Evolutionary conservation across 31 red algal species (phyloP), one percentile per base, ranked within the genome.

Genomic region (Asparagopsis taxiformis): DNA sequence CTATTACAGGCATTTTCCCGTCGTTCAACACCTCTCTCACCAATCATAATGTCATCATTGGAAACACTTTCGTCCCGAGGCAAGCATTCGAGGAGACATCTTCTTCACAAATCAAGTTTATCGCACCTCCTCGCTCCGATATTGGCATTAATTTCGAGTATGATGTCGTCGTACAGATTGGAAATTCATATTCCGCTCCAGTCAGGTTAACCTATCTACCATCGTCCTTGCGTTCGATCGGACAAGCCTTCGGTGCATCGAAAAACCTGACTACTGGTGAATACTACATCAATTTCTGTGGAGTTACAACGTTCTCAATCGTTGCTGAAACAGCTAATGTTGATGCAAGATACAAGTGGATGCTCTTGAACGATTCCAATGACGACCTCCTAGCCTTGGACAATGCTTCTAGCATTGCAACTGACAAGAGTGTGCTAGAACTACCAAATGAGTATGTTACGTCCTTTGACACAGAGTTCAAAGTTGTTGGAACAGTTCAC

Each of bases 201-300:
- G 44, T 80, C 30, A 55, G 37, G 20, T 65, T 78, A 6, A 41
- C 33, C 3, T 89, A 80, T 32, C 50, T 55, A n/a, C 33, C 74
- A 3, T 15, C 41, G 1, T 23, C 68, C 11, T 33, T 89, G 5
- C 32, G 19, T 28, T 5, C 72, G 21, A 39, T 39, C 0, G 51
- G 21, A 8, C 66, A 65, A 24, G 68, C 74, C 30, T 77, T 72
- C 54, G 85, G 85, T 43, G 68, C 75, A 65, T 89, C 85, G 30
- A 21, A 60, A 21, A 58, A 84, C 33, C 51, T 43, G n/a, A 68
- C 54, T n/a, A 72, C 15, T 50, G 68, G 25, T 0, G 34, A 62
- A 19, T 72, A 72, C 43, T 0, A 26, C 2, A 17, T 80, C 24
- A 67, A 38, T 51, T 26, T 41, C 15, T 89, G 85, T 41, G 85